These are phyloP conservation scores for Collybia sp. DNA, from an alignment of 768 basidiomycete species.

Conservation along the genomic window DNA sequence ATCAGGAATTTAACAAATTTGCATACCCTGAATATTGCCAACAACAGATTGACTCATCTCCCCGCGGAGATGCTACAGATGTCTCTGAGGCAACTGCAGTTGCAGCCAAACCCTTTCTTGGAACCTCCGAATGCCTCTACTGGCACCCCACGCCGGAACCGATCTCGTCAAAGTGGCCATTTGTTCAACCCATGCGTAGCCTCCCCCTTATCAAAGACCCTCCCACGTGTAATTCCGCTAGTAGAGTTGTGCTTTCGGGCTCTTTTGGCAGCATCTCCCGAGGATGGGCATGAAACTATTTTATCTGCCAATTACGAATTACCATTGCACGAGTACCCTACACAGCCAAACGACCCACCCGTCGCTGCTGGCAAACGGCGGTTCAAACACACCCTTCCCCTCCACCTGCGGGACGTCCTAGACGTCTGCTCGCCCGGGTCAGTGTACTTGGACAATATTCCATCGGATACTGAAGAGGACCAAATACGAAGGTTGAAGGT, in stretches of 20 bases:
- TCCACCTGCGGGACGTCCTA: constrained; percentile 25
- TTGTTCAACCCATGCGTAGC: constrained; percentile 1
- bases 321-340: constrained; percentile 16
- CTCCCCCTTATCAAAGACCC: not conserved
- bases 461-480: constrained; percentile 18
- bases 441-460: constrained; percentile 18
- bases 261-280: not conserved
- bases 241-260: not conserved
- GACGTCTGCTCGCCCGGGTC: constrained; percentile 34
- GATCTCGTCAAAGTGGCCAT: constrained; percentile 5
- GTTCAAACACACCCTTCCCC: constrained; percentile 17
- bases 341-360: not conserved
- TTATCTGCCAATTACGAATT: not conserved
- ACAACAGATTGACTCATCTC: constrained; percentile 53
- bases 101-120: constrained; percentile 62
- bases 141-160: not conserved
- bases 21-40: constrained; percentile 54
- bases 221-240: constrained; percentile 2
- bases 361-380: constrained; percentile 7
- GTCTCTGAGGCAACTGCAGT: constrained; percentile 38
- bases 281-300: not conserved
- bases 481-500: constrained; percentile 6
- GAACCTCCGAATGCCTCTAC: constrained; percentile 8
- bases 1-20: constrained; percentile 50
- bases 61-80: constrained; percentile 64